Evolutionary conservation across 192 early-diverging fungal genomes (phyloP).

Genomic region (Backusella mclennaniae): DNA sequence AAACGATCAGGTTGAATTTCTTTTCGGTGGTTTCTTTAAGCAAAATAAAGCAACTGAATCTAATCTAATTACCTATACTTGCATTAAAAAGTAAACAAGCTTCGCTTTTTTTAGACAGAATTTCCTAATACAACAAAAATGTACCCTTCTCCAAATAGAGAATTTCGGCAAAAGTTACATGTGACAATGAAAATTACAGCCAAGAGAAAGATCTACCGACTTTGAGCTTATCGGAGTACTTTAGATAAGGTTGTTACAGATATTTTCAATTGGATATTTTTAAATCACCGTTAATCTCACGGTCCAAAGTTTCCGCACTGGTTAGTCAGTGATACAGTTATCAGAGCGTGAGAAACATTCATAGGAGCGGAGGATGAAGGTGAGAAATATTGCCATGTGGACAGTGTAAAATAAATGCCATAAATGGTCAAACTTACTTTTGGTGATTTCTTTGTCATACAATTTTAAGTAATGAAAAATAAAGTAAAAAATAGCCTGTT

Average conservation of each 20-base stretch:
- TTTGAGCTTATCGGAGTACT: not conserved
- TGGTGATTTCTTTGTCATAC: not conserved
- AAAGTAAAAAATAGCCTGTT: not conserved
- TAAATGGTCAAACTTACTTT: not conserved
- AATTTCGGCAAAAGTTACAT: not conserved
- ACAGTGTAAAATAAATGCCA: slow-evolving; percentile 2
- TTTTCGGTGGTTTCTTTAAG: no score
- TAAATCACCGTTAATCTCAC: not conserved
- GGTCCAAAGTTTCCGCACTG: not conserved
- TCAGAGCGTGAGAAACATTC: slow-evolving; percentile 4
- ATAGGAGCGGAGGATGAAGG: slow-evolving; percentile 3
- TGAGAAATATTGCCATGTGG: not conserved
- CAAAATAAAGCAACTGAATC: no score
- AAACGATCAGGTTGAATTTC: no score
- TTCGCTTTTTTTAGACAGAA: not conserved
- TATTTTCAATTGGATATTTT: not conserved
- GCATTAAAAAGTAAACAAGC: not conserved
- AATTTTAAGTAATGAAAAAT: not conserved
- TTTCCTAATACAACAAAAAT: not conserved
- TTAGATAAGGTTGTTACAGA: not conserved
- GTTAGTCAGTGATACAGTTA: not conserved
- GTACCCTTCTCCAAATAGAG: not conserved
- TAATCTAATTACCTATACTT: not conserved
- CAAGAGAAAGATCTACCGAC: slow-evolving; percentile 3
- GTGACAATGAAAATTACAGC: not conserved